Evolutionary conservation across 257 asterid genomes (phyloP).

Genomic region (Forsythia viridissima): DNA sequence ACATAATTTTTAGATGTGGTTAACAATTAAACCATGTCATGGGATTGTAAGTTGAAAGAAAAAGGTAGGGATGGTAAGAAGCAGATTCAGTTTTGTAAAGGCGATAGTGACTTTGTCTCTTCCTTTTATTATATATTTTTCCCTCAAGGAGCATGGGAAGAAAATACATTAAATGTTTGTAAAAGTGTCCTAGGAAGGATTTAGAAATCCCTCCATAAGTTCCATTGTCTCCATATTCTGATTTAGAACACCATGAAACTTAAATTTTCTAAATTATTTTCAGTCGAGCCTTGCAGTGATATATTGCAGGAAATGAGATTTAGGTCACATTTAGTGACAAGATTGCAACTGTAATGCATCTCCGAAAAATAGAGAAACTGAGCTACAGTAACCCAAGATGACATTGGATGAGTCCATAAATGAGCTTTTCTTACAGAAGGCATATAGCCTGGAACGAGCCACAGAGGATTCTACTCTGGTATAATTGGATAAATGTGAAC

Average conservation of each 20-base stretch:
- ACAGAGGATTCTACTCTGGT: background rate
- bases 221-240: background rate
- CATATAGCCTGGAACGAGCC: background rate
- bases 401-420: background rate
- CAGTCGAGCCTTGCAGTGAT: background rate
- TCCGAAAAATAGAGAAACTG: background rate
- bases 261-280: background rate
- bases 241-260: background rate
- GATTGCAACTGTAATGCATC: background rate
- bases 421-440: background rate
- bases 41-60: background rate
- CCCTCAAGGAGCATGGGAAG: background rate
- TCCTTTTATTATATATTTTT: background rate
- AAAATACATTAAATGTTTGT: background rate
- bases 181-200: background rate
- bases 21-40: background rate
- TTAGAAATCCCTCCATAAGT: background rate
- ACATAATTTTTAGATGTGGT: background rate
- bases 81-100: background rate
- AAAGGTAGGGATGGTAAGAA: background rate
- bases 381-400: background rate
- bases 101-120: background rate
- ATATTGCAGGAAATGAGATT: background rate
- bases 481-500: background rate
- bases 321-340: background rate